Conservation (phyloP, 2,329 filamentous ascomycete species). For the Ascochyta lentis region DNA sequence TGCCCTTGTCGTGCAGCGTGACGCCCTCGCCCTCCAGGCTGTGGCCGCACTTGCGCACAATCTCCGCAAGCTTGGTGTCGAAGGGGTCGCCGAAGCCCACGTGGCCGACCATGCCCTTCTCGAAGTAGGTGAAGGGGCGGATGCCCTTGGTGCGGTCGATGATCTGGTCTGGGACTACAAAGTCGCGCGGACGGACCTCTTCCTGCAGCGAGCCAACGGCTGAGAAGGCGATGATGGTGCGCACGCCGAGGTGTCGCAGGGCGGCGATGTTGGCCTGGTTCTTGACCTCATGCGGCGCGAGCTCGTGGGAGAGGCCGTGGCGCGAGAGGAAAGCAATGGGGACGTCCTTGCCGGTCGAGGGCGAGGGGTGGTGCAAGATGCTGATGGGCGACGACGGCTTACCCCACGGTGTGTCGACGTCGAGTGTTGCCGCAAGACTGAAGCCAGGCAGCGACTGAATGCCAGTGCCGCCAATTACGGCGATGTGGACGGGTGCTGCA, state of each 20-base stretch:
- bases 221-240: slow-evolving; percentile 91
- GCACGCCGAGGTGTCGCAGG: slow-evolving; percentile 86
- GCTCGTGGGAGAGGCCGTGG: slow-evolving; percentile 86
- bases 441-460: slow-evolving; percentile 87
- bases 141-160: slow-evolving; percentile 98
- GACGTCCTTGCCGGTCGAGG: slow-evolving; percentile 66
- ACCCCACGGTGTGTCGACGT: slow-evolving; percentile 87
- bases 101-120: slow-evolving; percentile 88
- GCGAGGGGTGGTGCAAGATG: slow-evolving; percentile 85
- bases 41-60: slow-evolving; percentile 79
- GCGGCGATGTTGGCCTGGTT: slow-evolving; percentile 97
- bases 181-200: slow-evolving; percentile 93
- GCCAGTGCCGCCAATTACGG: slow-evolving; percentile 76
- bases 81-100: slow-evolving; percentile 97
- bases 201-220: slow-evolving; percentile 93
- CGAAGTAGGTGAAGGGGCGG: slow-evolving; percentile 94
- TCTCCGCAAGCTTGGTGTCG: slow-evolving; percentile 75
- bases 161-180: slow-evolving; percentile 93
- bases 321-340: slow-evolving; percentile 90
- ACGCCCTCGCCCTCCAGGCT: slow-evolving; percentile 84
- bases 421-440: slow-evolving; percentile 79
- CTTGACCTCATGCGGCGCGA: slow-evolving; percentile 94
- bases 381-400: slow-evolving; percentile 76
- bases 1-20: slow-evolving; percentile 81
- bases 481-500: slow-evolving; percentile 57